These are phyloP conservation scores for Coniophora puteana DNA, from an alignment of 1,284 basidiomycete species.

Conservation along the genomic window DNA sequence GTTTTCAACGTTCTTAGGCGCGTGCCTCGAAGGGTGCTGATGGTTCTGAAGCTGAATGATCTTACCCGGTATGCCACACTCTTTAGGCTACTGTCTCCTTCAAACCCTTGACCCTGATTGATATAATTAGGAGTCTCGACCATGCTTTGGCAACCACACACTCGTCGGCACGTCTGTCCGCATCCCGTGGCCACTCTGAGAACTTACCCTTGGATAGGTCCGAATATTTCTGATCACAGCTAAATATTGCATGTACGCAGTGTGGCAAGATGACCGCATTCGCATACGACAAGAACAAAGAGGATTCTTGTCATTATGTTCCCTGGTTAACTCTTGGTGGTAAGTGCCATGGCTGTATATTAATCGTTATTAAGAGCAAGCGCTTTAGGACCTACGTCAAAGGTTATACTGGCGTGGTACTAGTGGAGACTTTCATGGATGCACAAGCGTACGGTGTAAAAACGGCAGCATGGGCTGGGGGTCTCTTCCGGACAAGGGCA, in stretches of 20 bases:
- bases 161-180: constrained; percentile 56
- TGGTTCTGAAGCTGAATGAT: constrained; percentile 87
- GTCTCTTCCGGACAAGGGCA: constrained; percentile 49
- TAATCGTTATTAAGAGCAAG: constrained; percentile 10
- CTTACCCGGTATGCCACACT: constrained; percentile 57
- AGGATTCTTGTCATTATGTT: constrained; percentile 44
- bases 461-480: constrained; percentile 62
- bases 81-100: too few species aligned
- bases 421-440: constrained; percentile 67
- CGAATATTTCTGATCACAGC: constrained; percentile 92
- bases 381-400: constrained; percentile 54
- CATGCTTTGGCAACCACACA: constrained; percentile 72
- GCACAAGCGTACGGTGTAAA: constrained; percentile 58
- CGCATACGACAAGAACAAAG: constrained; percentile 47
- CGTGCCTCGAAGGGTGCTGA: constrained; percentile 81
- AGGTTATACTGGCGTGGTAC: constrained; percentile 44
- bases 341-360: constrained; percentile 27
- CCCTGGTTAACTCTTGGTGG: constrained; percentile 69
- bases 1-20: constrained; percentile 83
- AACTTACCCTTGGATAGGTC: constrained; percentile 35
- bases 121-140: constrained; percentile 55
- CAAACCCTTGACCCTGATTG: too few species aligned
- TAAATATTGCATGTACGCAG: constrained; percentile 82
- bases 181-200: too few species aligned
- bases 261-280: constrained; percentile 79